Evolutionary conservation across 805 yeast genomes (phyloP).

Genomic region (Candida xyloterini): DNA sequence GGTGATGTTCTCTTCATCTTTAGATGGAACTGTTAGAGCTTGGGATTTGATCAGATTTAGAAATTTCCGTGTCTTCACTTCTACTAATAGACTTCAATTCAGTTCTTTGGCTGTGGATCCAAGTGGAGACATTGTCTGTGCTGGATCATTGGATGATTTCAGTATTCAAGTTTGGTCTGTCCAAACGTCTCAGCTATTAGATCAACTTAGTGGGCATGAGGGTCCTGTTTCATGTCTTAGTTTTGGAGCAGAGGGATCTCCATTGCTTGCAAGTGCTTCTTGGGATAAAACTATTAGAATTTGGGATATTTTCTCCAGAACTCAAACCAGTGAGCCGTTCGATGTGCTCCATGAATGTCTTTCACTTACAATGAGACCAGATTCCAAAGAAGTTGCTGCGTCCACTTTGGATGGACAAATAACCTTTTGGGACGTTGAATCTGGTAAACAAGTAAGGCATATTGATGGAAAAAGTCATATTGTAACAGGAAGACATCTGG

Average conservation of each 20-base stretch:
- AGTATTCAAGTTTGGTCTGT: conserved; percentile 97
- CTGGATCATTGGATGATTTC: conserved; percentile 86
- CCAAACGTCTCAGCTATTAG: conserved; percentile 89
- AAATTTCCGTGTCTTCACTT: conserved; percentile 92
- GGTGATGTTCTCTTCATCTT: conserved; percentile 84
- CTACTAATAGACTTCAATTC: conserved; percentile 84
- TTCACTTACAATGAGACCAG: conserved; percentile 82
- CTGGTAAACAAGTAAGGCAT: conserved; percentile 73
- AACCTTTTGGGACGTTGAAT: conserved; percentile 76
- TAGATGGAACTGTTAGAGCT: conserved; percentile 96
- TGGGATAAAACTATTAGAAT: conserved; percentile 95
- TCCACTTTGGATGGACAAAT: conserved; percentile 87
- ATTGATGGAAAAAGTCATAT: conserved; percentile 88
- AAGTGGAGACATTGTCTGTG: conserved; percentile 94
- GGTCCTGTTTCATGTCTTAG: conserved; percentile 90
- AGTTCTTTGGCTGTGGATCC: conserved; percentile 92
- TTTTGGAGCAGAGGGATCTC: conserved; percentile 73
- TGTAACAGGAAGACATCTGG: conserved; percentile 76
- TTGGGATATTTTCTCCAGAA: conserved; percentile 89
- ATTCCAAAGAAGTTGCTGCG: conserved; percentile 86
- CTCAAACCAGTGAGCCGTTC: conserved; percentile 87
- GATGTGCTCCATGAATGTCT: conserved; percentile 82
- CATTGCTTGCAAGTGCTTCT: conserved; percentile 79
- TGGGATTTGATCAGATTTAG: conserved; percentile 94
- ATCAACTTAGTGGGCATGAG: conserved; percentile 86